phyloP scores from a whole-genome alignment of 768 basidiomycete species.

The Leccinum truebloodii region DNA sequence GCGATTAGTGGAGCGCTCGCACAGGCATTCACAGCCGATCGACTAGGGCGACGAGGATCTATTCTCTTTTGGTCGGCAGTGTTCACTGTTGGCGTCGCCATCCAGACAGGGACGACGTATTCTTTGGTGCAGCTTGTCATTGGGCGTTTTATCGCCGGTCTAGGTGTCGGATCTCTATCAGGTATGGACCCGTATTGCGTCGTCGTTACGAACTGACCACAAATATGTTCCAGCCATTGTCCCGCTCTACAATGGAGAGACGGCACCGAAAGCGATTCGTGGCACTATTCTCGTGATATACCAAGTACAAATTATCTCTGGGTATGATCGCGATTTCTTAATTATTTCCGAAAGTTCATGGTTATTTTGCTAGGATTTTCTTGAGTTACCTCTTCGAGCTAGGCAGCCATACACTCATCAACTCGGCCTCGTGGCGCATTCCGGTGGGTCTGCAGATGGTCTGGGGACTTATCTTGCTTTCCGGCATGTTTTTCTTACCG shows the following conservation, averaged over 20 bases:
- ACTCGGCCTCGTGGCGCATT: constrained; percentile 70
- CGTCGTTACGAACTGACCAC: not conserved
- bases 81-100: constrained; percentile 67
- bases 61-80: constrained; percentile 76
- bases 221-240: constrained; percentile 44
- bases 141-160: constrained; percentile 73
- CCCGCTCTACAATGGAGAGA: constrained; percentile 77
- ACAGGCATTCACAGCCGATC: constrained; percentile 75
- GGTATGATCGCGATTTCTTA: constrained; percentile 39
- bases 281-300: constrained; percentile 74
- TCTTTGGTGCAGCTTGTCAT: constrained; percentile 67
- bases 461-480: constrained; percentile 66
- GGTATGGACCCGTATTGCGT: constrained; percentile 38
- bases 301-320: constrained; percentile 74
- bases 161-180: constrained; percentile 76
- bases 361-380: constrained; percentile 52
- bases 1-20: constrained; percentile 56
- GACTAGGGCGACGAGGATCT: constrained; percentile 69
- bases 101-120: constrained; percentile 65
- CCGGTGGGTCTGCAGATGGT: constrained; percentile 75
- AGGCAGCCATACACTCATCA: constrained; percentile 55
- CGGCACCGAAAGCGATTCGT: constrained; percentile 71
- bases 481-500: constrained; percentile 73
- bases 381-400: constrained; percentile 71
- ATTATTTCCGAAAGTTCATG: not conserved